These are phyloP conservation scores for Flaveria bidentis DNA, from an alignment of 129 eudicot genomes.

Conservation along the genomic window DNA sequence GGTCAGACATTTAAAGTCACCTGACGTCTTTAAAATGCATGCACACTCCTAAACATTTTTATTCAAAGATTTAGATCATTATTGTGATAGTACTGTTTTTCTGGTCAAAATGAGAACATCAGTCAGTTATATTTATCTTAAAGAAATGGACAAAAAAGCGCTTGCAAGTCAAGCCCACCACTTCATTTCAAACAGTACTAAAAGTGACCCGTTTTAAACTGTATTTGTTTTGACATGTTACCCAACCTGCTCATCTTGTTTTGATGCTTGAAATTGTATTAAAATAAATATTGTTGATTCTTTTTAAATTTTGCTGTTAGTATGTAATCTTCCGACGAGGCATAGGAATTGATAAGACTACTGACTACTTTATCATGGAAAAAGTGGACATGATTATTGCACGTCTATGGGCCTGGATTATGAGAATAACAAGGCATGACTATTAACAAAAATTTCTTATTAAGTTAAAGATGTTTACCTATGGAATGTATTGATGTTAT, in stretches of 20 bases:
- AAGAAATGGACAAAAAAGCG: not conserved
- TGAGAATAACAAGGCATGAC: conserved; percentile 66
- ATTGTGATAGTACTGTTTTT: not conserved
- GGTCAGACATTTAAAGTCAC: not conserved
- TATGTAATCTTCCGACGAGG: conserved; percentile 88
- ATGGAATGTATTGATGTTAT: conserved; percentile 13
- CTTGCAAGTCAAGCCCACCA: not conserved
- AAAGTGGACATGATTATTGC: conserved; percentile 80
- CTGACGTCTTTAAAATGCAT: not conserved
- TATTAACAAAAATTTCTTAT: not conserved
- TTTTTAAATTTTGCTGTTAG: conserved; percentile 29
- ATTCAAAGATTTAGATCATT: not conserved
- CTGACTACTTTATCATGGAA: conserved; percentile 69
- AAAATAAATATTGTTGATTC: not conserved
- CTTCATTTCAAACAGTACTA: not conserved
- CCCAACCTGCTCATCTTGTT: not conserved
- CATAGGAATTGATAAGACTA: conserved; percentile 79
- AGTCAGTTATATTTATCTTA: not conserved
- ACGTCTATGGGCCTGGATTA: conserved; percentile 72
- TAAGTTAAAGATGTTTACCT: conserved; percentile 7
- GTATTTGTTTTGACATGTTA: not conserved
- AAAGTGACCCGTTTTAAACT: not conserved
- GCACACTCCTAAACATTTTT: not conserved
- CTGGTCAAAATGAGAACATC: not conserved
- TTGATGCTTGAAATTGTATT: not conserved